Conservation (phyloP, 352 stramenopile species). For the Blastocystis sp. region DNA sequence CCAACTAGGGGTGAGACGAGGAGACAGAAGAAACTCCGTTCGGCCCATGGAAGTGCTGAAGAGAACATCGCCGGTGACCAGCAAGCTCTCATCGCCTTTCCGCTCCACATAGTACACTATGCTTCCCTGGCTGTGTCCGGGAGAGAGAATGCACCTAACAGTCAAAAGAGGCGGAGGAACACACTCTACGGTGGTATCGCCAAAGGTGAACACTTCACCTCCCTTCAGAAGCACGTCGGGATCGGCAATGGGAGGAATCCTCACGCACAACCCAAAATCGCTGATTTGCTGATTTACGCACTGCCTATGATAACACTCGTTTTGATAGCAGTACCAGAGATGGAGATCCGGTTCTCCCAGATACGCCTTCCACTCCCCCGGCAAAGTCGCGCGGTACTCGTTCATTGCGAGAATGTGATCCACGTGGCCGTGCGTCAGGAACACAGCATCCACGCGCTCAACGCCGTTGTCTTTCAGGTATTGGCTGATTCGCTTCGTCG, state of each 20-base stretch:
- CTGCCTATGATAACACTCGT: background rate
- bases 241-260: conserved; percentile 17
- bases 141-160: conserved; percentile 25
- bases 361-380: conserved; percentile 41
- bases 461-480: conserved; percentile 52
- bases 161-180: background rate
- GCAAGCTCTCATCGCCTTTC: conserved; percentile 1
- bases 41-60: conserved; percentile 23
- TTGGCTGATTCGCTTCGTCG: background rate
- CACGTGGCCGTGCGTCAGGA: conserved; percentile 85
- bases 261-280: conserved; percentile 20
- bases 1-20: conserved; percentile 32
- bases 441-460: conserved; percentile 77
- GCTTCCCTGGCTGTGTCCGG: conserved; percentile 58
- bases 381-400: conserved; percentile 32
- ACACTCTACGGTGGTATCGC: conserved; percentile 28
- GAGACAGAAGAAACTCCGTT: conserved; percentile 12
- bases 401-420: conserved; percentile 80
- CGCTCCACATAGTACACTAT: conserved; percentile 49
- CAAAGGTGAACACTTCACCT: conserved; percentile 64
- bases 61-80: conserved; percentile 56
- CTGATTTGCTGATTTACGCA: conserved; percentile 55
- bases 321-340: conserved; percentile 5
- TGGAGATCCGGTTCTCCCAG: conserved; percentile 35
- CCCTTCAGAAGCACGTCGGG: conserved; percentile 55